phyloP scores from a whole-genome alignment of 352 stramenopile genomes.

The Globisporangium perplexum region DNA sequence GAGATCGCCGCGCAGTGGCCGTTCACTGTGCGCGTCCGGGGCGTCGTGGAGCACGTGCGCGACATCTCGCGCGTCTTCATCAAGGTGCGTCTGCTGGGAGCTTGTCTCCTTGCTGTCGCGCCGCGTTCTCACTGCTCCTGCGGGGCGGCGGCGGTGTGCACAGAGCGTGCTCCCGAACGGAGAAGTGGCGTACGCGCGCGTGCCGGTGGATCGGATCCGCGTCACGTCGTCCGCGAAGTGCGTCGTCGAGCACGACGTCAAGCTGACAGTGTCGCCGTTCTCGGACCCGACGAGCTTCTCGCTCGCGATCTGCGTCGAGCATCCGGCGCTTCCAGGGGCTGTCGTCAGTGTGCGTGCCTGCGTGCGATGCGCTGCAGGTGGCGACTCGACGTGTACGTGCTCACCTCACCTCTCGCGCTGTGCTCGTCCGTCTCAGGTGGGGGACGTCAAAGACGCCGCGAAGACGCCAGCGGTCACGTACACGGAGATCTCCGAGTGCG shows the following conservation, averaged over 20 bases:
- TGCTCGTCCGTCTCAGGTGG: too few relatives aligned
- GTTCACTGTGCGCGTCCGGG: constrained; percentile 28
- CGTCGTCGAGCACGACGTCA: constrained; percentile 28
- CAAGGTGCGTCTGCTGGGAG: constrained; percentile 15
- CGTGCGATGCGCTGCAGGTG: background rate
- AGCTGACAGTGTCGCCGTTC: constrained; percentile 36
- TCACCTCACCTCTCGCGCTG: too few relatives aligned
- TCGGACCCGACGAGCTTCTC: constrained; percentile 46
- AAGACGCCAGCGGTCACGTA: constrained; percentile 10
- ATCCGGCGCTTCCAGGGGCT: constrained; percentile 21
- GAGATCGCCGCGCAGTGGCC: constrained; percentile 51
- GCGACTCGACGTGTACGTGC: too few relatives aligned
- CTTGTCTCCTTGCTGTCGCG: too few relatives aligned
- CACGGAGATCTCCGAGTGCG: constrained; percentile 30
- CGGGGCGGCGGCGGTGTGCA: background rate
- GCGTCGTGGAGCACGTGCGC: constrained; percentile 19
- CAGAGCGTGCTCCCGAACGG: constrained; percentile 38
- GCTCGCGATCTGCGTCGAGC: constrained; percentile 31
- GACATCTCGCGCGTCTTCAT: constrained; percentile 34
- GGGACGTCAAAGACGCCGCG: background rate
- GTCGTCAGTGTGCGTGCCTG: constrained; percentile 4
- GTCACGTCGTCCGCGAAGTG: constrained; percentile 14
- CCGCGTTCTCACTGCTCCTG: background rate
- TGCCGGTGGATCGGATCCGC: constrained; percentile 20
- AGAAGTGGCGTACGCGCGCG: constrained; percentile 25